Percentiles rank a stretch among this genome's conserved stretches.
Conservation (phyloP, 495 filamentous ascomycete species). For the Stereocaulon alpinum region DNA sequence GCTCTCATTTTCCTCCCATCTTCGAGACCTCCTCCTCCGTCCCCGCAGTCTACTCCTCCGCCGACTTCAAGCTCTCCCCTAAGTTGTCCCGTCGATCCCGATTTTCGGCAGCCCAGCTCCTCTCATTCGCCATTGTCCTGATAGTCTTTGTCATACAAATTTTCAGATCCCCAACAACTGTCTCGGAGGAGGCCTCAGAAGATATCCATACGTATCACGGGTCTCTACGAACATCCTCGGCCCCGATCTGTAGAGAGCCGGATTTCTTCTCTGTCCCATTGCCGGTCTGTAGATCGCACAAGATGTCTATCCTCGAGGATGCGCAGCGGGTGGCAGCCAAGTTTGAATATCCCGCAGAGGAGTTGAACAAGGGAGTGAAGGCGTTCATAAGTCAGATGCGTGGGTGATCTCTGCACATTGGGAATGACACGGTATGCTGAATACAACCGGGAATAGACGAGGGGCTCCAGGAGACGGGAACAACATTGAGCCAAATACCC, state of each 20-base stretch:
- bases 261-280: constrained; percentile 13
- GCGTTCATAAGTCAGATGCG: constrained; percentile 81
- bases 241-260: constrained; percentile 11
- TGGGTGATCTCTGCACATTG: constrained; percentile 30
- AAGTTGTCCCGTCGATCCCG: constrained; percentile 12
- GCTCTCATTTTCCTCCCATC: constrained; percentile 15
- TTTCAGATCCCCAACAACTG: constrained; percentile 5
- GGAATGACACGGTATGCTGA: neutral
- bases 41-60: neutral
- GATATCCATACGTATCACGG: neutral
- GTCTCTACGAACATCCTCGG: constrained; percentile 3
- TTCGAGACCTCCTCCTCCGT: constrained; percentile 18
- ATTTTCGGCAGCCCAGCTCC: constrained; percentile 15
- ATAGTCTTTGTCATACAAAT: constrained; percentile 19
- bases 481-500: constrained; percentile 86
- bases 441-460: constrained; percentile 42
- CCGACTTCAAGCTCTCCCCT: constrained; percentile 12
- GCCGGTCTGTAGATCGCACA: constrained; percentile 17
- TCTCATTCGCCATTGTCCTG: constrained; percentile 18
- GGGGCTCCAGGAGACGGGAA: constrained; percentile 67
- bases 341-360: constrained; percentile 74
- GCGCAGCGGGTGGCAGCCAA: constrained; percentile 69
- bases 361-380: constrained; percentile 66
- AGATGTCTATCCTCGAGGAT: constrained; percentile 55
- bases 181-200: neutral